Evolutionary conservation across 2,329 filamentous ascomycete genomes (phyloP).

Genomic region (Aschersonia sp.): DNA sequence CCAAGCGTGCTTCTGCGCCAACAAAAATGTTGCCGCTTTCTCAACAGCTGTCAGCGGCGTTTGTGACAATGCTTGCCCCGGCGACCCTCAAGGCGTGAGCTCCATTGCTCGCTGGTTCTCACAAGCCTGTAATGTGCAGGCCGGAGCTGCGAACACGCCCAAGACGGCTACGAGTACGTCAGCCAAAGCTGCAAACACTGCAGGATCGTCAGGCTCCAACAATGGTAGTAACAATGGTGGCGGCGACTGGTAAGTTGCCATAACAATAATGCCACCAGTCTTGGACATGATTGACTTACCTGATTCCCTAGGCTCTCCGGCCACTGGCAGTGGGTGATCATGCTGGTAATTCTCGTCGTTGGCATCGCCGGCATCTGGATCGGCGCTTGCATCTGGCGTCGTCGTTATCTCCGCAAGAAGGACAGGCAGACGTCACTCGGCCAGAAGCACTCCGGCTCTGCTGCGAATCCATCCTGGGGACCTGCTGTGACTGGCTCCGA

Average conservation of each 20-base stretch:
- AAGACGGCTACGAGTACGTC: slow-evolving; percentile 6
- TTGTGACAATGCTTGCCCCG: slow-evolving; percentile 45
- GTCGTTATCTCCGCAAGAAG: slow-evolving; percentile 56
- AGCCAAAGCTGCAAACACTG: slow-evolving; percentile 1
- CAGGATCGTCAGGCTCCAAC: slow-evolving; percentile 2
- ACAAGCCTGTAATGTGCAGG: slow-evolving; percentile 41
- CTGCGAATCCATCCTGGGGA: slow-evolving; percentile 20
- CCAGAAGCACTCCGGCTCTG: slow-evolving; percentile 24
- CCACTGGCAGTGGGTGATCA: slow-evolving; percentile 71
- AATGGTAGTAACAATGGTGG: slow-evolving; percentile 13
- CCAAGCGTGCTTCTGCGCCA: slow-evolving; percentile 60
- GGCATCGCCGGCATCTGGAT: slow-evolving; percentile 53
- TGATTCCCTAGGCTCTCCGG: slow-evolving; percentile 39
- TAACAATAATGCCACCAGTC: not conserved
- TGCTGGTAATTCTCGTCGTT: slow-evolving; percentile 61
- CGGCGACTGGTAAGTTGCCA: slow-evolving; percentile 29
- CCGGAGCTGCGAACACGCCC: slow-evolving; percentile 5
- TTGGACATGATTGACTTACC: too few species aligned
- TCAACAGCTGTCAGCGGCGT: slow-evolving; percentile 37
- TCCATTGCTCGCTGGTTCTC: slow-evolving; percentile 58
- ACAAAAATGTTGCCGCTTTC: slow-evolving; percentile 42
- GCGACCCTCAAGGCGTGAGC: slow-evolving; percentile 27
- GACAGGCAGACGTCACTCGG: slow-evolving; percentile 31
- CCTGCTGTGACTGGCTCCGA: slow-evolving; percentile 13
- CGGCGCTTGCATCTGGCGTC: slow-evolving; percentile 55